phyloP scores from a whole-genome alignment of 2,329 filamentous ascomycete species.

The Beauveria brongniartii region DNA sequence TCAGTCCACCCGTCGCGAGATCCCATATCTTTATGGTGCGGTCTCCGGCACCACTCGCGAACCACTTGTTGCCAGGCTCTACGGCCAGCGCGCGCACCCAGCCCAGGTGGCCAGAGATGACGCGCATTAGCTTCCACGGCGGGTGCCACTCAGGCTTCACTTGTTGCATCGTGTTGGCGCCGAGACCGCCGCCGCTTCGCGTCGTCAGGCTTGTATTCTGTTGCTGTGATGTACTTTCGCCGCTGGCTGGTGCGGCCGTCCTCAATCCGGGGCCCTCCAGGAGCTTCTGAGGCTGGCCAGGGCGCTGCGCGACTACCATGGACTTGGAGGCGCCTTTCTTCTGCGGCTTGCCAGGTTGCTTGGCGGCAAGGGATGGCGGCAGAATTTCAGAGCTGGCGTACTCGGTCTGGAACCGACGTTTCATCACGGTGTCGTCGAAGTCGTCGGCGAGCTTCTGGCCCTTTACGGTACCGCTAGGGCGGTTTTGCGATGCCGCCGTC shows the following conservation, averaged over 20 bases:
- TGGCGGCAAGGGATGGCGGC: constrained; percentile 69
- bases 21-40: constrained; percentile 99
- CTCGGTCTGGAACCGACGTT: constrained; percentile 56
- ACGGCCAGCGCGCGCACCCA: constrained; percentile 89
- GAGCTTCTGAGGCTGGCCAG: constrained; percentile 27
- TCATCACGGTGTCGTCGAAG: constrained; percentile 25
- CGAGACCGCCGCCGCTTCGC: constrained; percentile 14
- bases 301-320: constrained; percentile 21
- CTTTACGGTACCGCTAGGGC: constrained; percentile 22
- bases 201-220: constrained; percentile 26
- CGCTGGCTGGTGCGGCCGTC: constrained; percentile 25
- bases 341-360: constrained; percentile 50
- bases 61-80: constrained; percentile 96
- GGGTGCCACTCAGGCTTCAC: constrained; percentile 90
- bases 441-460: constrained; percentile 31
- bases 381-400: constrained; percentile 72
- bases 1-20: constrained; percentile 75
- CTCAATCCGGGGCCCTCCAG: constrained; percentile 32
- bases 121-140: constrained; percentile 96
- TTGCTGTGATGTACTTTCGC: constrained; percentile 19
- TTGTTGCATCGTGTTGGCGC: constrained; percentile 24
- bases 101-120: constrained; percentile 91
- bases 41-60: constrained; percentile 90
- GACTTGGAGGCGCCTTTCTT: constrained; percentile 40
- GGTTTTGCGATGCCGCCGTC: constrained; percentile 13